Evolutionary conservation across 1,284 basidiomycete species (phyloP).

Genomic region (Singerocomus rubriflavus): DNA sequence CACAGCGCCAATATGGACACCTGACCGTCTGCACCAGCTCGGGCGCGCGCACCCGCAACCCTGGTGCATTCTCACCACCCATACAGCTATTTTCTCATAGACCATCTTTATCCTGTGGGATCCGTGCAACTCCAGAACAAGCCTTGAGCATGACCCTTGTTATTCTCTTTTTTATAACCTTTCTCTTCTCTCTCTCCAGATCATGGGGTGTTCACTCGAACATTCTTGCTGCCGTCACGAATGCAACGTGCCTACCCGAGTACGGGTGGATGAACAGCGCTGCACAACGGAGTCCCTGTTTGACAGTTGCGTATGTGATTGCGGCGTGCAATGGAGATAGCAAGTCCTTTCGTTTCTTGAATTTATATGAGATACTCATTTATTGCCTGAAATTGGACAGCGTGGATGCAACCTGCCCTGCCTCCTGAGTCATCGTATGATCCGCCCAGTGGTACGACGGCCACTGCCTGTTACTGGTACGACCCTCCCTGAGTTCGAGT

Average conservation of each 20-base stretch:
- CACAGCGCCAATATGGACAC: too few species aligned
- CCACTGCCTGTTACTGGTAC: slow-evolving; percentile 29
- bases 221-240: slow-evolving; percentile 6
- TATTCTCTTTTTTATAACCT: slow-evolving; percentile 1
- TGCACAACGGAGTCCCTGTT: slow-evolving; percentile 19
- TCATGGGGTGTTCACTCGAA: slow-evolving; percentile 9
- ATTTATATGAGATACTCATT: not conserved
- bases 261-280: slow-evolving; percentile 28
- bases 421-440: slow-evolving; percentile 13
- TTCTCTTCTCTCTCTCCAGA: not conserved
- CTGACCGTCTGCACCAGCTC: too few species aligned
- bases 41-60: too few species aligned
- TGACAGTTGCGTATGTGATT: slow-evolving; percentile 28
- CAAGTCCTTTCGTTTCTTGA: slow-evolving; percentile 6
- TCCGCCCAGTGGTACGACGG: slow-evolving; percentile 20
- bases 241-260: slow-evolving; percentile 14
- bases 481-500: not conserved
- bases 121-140: not conserved
- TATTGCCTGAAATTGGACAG: slow-evolving; percentile 4
- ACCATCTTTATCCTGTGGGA: not conserved
- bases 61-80: too few species aligned
- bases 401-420: slow-evolving; percentile 23
- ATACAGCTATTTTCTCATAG: not conserved
- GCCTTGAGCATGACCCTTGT: slow-evolving; percentile 11
- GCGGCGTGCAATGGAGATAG: slow-evolving; percentile 25